Base-by-base conservation (phyloP, 306 rosid genomes). In the Psophocarpus tetragonolobus region DNA sequence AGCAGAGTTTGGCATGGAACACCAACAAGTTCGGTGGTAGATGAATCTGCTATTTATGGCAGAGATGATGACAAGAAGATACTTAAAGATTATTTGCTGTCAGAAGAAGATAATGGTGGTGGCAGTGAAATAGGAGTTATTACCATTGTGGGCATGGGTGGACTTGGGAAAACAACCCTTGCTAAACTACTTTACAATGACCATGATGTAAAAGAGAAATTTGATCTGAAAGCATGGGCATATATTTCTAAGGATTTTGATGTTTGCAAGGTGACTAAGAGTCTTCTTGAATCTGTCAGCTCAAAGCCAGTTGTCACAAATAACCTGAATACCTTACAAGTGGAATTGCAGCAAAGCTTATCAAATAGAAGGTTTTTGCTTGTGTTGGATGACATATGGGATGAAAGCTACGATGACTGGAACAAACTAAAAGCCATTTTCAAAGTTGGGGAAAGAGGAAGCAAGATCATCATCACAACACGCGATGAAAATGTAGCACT, bases 291-390 rank as follows among this genome's bases (percentile, higher is more conserved):
- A 48, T 68, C 85, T 3, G 71, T 84, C 48, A 35, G 4, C n/a
- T n/a, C n/a, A 57, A 50, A 56, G 11, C 13, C 60, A 21, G n/a
- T n/a, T n/a, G n/a, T n/a, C 15, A 47, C 53, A 47, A 75, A 56
- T 77, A 80, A 83, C 69, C 73, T 84, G 11, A 67, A 81, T 73
- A 30, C 67, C 11, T 80, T 81, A 5, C 86, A 30, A 36, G 71
- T 35, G 0, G 12, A 66, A 41, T 66, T 66, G 72, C 18, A 66
- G 12, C 47, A 66, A 14, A 39, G 51, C 3, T 66, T 66, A 15
- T 4, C 17, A 5, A 1, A 6, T 39, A 39, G 41, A 23, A 66
- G 21, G 2, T 66, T 66, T 7, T 2, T 66, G 53, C 53, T 39
- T 21, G 35, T 39, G 0, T 66, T 66, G 54, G 72, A 66, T 21